phyloP scores from a whole-genome alignment of 1,284 basidiomycete genomes.

The Fomitopsis pinicola region DNA sequence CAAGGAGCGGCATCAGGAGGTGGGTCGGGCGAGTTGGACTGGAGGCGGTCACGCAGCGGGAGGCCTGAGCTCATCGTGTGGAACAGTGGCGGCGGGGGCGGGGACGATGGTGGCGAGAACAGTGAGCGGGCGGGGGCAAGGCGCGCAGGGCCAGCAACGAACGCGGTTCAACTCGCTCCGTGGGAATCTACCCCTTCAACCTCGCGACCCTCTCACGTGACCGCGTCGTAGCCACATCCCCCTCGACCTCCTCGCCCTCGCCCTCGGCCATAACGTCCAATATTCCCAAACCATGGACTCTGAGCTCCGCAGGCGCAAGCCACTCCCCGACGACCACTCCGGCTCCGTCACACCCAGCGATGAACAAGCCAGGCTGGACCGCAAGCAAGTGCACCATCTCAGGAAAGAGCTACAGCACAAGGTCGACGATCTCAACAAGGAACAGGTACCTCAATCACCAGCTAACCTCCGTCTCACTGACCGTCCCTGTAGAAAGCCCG shows the following conservation, averaged over 20 bases:
- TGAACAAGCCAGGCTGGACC: background rate
- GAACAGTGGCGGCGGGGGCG: slow-evolving; percentile 11
- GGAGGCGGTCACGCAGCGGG: slow-evolving; percentile 55
- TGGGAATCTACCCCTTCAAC: slow-evolving; percentile 15
- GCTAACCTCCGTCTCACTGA: background rate
- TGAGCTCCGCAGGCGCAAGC: background rate
- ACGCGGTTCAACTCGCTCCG: slow-evolving; percentile 5
- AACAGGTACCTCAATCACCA: background rate
- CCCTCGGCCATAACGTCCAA: background rate
- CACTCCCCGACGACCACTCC: background rate
- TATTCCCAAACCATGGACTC: background rate
- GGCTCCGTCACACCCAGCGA: background rate
- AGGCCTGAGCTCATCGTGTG: slow-evolving; percentile 25
- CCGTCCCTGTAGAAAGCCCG: slow-evolving; percentile 9
- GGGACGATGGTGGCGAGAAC: slow-evolving; percentile 7
- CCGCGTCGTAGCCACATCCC: slow-evolving; percentile 7
- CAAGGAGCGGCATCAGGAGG: slow-evolving; percentile 41
- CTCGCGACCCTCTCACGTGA: slow-evolving; percentile 13
- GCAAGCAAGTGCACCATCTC: slow-evolving; percentile 1
- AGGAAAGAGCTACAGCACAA: slow-evolving; percentile 11
- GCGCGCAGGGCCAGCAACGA: slow-evolving; percentile 2
- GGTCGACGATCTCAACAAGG: slow-evolving; percentile 1
- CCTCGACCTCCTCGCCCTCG: background rate
- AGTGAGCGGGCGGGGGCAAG: background rate
- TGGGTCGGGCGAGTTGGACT: slow-evolving; percentile 61